Conservation (phyloP, 2,329 filamentous ascomycete genomes). For the Ophidiomyces ophidiicola region DNA sequence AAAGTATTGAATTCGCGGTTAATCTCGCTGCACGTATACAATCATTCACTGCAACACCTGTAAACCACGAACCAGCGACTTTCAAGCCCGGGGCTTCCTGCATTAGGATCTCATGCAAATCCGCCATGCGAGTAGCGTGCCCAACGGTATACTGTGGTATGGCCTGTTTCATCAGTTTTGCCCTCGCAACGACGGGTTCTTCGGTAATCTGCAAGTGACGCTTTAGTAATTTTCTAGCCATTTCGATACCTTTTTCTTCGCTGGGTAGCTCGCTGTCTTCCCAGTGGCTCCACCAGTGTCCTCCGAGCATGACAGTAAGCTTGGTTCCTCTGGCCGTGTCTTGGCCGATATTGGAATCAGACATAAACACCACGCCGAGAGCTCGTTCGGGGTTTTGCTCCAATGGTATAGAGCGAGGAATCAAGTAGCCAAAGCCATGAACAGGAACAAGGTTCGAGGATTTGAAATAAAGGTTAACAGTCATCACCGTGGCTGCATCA, state of each 20-base stretch:
- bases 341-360: slow-evolving; percentile 48
- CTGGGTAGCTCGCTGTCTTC: slow-evolving; percentile 44
- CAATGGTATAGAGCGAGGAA: slow-evolving; percentile 59
- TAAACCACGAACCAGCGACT: slow-evolving; percentile 47
- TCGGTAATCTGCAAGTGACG: slow-evolving; percentile 63
- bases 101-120: slow-evolving; percentile 44
- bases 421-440: slow-evolving; percentile 79
- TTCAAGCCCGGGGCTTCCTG: slow-evolving; percentile 46
- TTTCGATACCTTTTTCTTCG: slow-evolving; percentile 51
- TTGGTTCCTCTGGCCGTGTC: slow-evolving; percentile 59
- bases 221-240: slow-evolving; percentile 57
- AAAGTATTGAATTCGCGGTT: slow-evolving; percentile 26
- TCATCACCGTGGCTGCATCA: slow-evolving; percentile 69
- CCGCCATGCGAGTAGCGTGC: slow-evolving; percentile 52
- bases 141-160: slow-evolving; percentile 86
- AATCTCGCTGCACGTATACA: slow-evolving; percentile 47
- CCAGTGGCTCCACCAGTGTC: slow-evolving; percentile 74
- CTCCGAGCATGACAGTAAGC: slow-evolving; percentile 86
- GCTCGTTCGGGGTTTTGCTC: slow-evolving; percentile 69
- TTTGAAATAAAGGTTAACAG: slow-evolving; percentile 78
- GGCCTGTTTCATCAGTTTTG: slow-evolving; percentile 54
- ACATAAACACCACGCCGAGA: slow-evolving; percentile 88
- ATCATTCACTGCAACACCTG: slow-evolving; percentile 41
- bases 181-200: slow-evolving; percentile 48
- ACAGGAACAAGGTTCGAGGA: slow-evolving; percentile 51